phyloP scores from a whole-genome alignment of 345 rosid genomes.

The Hibiscus mutabilis region DNA sequence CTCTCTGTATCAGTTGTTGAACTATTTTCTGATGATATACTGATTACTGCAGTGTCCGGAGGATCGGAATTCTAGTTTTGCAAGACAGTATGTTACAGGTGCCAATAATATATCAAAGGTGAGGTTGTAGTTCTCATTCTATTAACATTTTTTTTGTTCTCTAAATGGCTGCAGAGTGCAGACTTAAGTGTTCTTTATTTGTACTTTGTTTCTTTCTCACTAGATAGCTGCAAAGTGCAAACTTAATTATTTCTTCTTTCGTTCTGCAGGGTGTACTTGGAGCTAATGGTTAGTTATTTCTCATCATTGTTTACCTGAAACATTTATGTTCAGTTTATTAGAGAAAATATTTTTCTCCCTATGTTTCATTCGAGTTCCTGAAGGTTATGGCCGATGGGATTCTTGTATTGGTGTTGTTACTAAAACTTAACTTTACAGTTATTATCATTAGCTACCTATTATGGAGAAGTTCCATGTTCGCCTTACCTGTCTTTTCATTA shows the following conservation, averaged over 20 bases:
- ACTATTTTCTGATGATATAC: conserved; percentile 4
- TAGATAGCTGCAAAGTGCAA: conserved; percentile 10
- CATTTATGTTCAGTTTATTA: not conserved
- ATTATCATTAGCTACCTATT: not conserved
- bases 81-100: conserved; percentile 20
- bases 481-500: conserved; percentile 1
- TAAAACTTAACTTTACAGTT: not conserved
- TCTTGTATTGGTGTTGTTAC: not conserved
- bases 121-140: conserved; percentile 8
- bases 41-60: conserved; percentile 26
- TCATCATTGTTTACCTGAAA: not conserved
- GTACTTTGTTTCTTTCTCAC: not conserved
- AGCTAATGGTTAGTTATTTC: conserved; percentile 46
- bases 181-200: conserved; percentile 15
- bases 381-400: not conserved
- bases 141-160: conserved; percentile 6
- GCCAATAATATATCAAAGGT: conserved; percentile 28
- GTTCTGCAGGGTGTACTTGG: conserved; percentile 41
- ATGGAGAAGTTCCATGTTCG: not conserved
- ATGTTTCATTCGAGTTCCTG: not conserved
- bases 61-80: conserved; percentile 14
- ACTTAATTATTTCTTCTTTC: conserved; percentile 26
- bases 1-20: conserved; percentile 1
- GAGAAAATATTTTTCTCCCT: too few relatives aligned
- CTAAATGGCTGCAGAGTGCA: conserved; percentile 13